Evolutionary conservation across 495 filamentous ascomycete genomes (phyloP).

Genomic region (Apodospora peruviana): DNA sequence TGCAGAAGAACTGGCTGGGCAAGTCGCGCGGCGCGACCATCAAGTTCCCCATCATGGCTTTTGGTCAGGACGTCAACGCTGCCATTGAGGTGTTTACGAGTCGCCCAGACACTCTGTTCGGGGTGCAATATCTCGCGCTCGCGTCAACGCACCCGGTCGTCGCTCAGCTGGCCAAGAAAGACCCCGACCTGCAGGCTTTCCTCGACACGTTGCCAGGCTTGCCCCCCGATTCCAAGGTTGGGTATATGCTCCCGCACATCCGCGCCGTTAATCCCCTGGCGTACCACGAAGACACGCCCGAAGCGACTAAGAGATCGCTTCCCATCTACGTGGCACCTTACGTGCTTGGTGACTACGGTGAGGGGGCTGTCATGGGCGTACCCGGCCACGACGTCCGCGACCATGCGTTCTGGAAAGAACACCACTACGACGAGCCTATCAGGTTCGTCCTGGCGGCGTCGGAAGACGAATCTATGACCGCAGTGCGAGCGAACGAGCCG

Average conservation of each 20-base stretch:
- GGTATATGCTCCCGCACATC: slow-evolving; percentile 58
- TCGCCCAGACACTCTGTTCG: slow-evolving; percentile 76
- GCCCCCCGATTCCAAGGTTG: slow-evolving; percentile 67
- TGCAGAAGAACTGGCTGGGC: slow-evolving; percentile 89
- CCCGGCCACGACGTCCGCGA: slow-evolving; percentile 78
- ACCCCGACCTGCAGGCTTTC: slow-evolving; percentile 59
- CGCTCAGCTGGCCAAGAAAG: slow-evolving; percentile 48
- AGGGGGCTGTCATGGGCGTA: slow-evolving; percentile 87
- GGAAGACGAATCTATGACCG: slow-evolving; percentile 36
- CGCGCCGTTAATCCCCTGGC: slow-evolving; percentile 62
- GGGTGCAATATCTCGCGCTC: slow-evolving; percentile 77
- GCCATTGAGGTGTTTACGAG: slow-evolving; percentile 77
- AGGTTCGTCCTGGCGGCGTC: slow-evolving; percentile 50
- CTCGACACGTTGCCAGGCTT: slow-evolving; percentile 56
- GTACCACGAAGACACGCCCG: slow-evolving; percentile 46
- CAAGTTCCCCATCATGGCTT: slow-evolving; percentile 54
- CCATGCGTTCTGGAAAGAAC: slow-evolving; percentile 71
- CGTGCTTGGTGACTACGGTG: slow-evolving; percentile 82
- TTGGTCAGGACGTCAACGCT: slow-evolving; percentile 26
- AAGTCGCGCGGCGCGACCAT: slow-evolving; percentile 68
- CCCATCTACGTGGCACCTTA: slow-evolving; percentile 81
- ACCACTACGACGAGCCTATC: slow-evolving; percentile 47
- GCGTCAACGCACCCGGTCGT: slow-evolving; percentile 72
- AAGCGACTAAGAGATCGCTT: slow-evolving; percentile 46
- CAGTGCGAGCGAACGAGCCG: slow-evolving; percentile 34